Conservation (phyloP, 805 yeast genomes). For the Naumovozyma baii region DNA sequence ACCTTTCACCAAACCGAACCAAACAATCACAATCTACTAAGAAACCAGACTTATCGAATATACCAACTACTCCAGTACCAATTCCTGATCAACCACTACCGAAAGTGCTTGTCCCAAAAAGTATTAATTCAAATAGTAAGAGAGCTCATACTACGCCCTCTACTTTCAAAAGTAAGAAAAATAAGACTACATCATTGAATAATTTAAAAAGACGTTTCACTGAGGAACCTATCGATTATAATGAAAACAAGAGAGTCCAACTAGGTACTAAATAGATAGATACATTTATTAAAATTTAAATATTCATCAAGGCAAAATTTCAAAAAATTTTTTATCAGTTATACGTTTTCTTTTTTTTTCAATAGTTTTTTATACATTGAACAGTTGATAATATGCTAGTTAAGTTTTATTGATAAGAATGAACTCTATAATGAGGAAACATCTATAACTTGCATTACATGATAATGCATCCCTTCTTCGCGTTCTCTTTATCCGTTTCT, state of each 20-base stretch:
- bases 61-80: conserved; percentile 23
- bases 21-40: neutral
- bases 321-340: no score
- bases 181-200: neutral
- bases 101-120: conserved; percentile 20
- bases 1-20: neutral
- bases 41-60: conserved; percentile 1
- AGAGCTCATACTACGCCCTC: conserved; percentile 10
- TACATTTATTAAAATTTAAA: no score
- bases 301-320: no score
- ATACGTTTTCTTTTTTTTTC: no score
- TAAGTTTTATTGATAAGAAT: no score
- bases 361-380: neutral
- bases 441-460: conserved; percentile 6
- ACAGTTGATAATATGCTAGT: neutral
- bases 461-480: conserved; percentile 10
- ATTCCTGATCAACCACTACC: conserved; percentile 23
- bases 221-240: conserved; percentile 4
- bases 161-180: conserved; percentile 2
- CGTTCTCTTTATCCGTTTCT: neutral
- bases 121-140: conserved; percentile 17
- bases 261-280: neutral
- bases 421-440: no score
- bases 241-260: neutral
- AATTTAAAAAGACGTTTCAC: conserved; percentile 19